These are phyloP conservation scores for Penicillium griseofulvum DNA, from an alignment of 2,329 filamentous ascomycete species.

Conservation along the genomic window DNA sequence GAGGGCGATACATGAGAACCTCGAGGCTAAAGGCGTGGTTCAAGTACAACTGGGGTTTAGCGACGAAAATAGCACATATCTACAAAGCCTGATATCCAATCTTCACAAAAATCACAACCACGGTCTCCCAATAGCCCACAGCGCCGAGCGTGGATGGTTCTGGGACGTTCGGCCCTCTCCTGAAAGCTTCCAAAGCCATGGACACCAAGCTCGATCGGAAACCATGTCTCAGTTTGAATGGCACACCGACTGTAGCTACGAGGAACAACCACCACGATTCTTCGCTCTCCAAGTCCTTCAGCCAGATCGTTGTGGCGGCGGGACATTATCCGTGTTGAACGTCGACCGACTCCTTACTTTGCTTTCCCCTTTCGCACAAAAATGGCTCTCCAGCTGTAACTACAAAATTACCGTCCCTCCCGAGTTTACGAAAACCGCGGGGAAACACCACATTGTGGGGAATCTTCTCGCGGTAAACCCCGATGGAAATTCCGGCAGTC, in stretches of 20 bases:
- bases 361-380: slow-evolving; percentile 24
- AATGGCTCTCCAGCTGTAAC: slow-evolving; percentile 25
- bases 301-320: slow-evolving; percentile 42
- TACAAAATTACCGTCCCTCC: slow-evolving; percentile 35
- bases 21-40: background rate
- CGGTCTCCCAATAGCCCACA: slow-evolving; percentile 42
- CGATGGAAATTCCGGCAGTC: background rate
- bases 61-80: slow-evolving; percentile 37
- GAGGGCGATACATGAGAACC: background rate
- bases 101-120: slow-evolving; percentile 37
- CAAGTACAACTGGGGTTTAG: background rate
- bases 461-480: background rate
- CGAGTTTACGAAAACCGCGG: slow-evolving; percentile 31
- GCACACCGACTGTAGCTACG: slow-evolving; percentile 49
- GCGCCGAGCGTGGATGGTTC: slow-evolving; percentile 44
- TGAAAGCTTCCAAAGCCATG: slow-evolving; percentile 30
- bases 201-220: slow-evolving; percentile 41
- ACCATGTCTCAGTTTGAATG: slow-evolving; percentile 45
- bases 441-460: background rate
- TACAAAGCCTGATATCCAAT: slow-evolving; percentile 33
- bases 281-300: slow-evolving; percentile 46
- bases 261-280: slow-evolving; percentile 36
- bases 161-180: slow-evolving; percentile 42
- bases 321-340: slow-evolving; percentile 41
- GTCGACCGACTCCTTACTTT: slow-evolving; percentile 27